Evolutionary conservation across 768 basidiomycete genomes (phyloP), one percentile per base, ranked within the genome.

Genomic region (Trametes punicea): DNA sequence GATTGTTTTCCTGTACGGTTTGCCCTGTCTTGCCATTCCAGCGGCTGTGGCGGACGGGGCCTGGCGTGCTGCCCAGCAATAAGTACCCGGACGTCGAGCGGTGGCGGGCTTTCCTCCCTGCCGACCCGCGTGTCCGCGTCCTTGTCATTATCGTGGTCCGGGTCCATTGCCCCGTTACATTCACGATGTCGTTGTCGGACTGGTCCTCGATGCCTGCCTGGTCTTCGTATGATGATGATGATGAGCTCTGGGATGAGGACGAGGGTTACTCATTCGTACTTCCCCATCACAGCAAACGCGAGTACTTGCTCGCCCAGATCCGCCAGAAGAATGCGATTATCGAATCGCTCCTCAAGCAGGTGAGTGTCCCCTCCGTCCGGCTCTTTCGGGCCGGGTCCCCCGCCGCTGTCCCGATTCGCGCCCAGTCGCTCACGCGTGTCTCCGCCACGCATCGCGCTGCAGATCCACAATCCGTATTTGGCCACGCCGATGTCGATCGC

Each of bases 311-410:
- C 23, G 88, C 89, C 4, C 88, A 93, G 67, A 85, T 93, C 60
- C 81, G 85, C 51, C 90, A 93, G 73, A 93, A 93, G 74, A 90
- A 93, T 73, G 77, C 82, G 18, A 87, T 93, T 62, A 93, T 93
- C 62, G 88, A 91, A 60, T 87, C 84, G 13, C 81, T 93, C 13
- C 78, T 93, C 61, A 91, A 91, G 67, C 89, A 92, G 76, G 89
- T 85, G 30, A 13, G 76, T 68, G 1, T 29, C 55, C 34, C 20
- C 50, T 29, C 34, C 49, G 18, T 23, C 25, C 20, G 26, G 16
- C 33, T 18, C 9, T 0, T 38, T 0, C 41, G 7, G 3, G 13
- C 23, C 33, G 31, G 47, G 7, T 10, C 6, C 9, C 4, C 39
- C 27, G 27, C 27, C 27, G 5, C 31, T 18, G 11, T 9, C 16